Base-by-base conservation (phyloP, 345 rosid genomes). In the Conringia planisiliqua region DNA sequence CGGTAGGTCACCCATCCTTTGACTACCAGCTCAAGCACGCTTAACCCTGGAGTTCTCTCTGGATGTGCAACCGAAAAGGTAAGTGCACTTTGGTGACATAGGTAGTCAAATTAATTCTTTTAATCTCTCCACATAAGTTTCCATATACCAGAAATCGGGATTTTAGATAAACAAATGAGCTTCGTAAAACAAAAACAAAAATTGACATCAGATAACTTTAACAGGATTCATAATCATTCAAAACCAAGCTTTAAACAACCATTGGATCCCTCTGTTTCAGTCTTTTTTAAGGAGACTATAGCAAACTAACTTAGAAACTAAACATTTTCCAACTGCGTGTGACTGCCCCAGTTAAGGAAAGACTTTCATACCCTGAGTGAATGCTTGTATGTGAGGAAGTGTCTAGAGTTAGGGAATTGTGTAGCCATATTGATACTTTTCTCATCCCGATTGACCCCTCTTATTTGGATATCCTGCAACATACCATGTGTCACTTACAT, bases 371-470 rank as follows among this genome's bases (percentile, higher is more conserved):
- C 97, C 92, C 97, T 90, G 75, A 94, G 85, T 66, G 99, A 94
- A 83, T 94, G 97, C 24, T 81, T 82, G 66, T 94, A 94, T n/a
- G 97, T 91, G 57, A 94, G 81, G 72, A 85, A 91, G 80, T 91
- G 99, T 65, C 86, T 82, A 54, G 95, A 94, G 81, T 94, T 91
- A 12, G 97, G 97, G 76, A 11, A 90, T 67, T 80, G 62, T 42
- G 80, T 63, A 7, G 97, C 97, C 99, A 91, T 91, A 68, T 82
- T 62, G 66, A 94, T 94, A 78, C 81, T 86, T 78, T 88, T 90
- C 85, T 94, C 97, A 61, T 90, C 97, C 22, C 99, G 88, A 69
- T 94, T 94, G 66, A 87, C 99, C 6, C 99, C 99, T 81, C 99
- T 80, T 42, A 94, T 92, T 79, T 91, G 99, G 66, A 94, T 90